phyloP scores from a whole-genome alignment of 2,329 filamentous ascomycete genomes.

The Didymella lethalis region DNA sequence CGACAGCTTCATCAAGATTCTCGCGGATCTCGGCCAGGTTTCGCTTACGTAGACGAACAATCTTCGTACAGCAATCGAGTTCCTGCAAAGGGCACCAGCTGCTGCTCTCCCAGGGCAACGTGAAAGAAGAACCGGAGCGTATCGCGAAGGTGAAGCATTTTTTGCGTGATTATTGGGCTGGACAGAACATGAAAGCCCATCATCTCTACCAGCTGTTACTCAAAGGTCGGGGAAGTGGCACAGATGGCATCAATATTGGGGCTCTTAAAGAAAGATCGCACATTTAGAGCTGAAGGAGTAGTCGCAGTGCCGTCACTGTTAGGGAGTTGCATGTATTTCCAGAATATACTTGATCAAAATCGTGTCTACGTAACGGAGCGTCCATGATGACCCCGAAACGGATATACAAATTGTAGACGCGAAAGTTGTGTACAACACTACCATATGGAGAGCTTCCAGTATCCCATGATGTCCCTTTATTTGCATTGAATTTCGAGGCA shows the following conservation, averaged over 20 bases:
- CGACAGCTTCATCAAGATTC: neutral
- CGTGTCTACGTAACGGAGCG: neutral
- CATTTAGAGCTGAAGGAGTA: neutral
- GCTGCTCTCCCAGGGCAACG: neutral
- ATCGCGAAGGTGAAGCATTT: neutral
- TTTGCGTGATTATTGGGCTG: neutral
- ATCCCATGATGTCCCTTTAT: no score
- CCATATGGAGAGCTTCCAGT: no score
- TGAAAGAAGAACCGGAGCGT: neutral
- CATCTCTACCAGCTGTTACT: neutral
- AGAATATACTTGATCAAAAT: neutral
- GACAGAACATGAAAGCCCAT: neutral
- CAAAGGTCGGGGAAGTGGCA: neutral
- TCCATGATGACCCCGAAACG: neutral
- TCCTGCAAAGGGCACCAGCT: neutral
- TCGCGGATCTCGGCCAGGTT: neutral
- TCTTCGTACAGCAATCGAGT: neutral
- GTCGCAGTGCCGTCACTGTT: neutral
- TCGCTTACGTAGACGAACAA: neutral
- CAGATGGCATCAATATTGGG: neutral
- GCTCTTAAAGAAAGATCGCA: neutral
- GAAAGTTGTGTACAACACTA: no score
- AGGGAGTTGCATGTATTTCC: neutral
- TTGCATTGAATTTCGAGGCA: neutral
- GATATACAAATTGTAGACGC: neutral